Base-by-base conservation (phyloP, 805 yeast species). In the Cyberlindnera galapagoensis region DNA sequence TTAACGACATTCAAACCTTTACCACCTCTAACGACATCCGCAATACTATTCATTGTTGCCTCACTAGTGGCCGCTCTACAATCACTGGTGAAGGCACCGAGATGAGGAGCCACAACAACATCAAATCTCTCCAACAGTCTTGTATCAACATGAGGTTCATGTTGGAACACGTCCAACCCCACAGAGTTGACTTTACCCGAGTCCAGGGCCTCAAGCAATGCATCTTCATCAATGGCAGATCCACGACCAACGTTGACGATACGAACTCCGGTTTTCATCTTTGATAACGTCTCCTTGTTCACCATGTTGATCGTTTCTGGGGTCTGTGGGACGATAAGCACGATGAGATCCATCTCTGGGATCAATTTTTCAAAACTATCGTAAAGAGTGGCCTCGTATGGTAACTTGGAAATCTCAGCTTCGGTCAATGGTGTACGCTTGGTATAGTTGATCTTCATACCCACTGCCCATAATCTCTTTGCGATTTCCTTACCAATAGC, bases 211-310 rank as follows among this genome's bases (percentile, higher is more conserved):
- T 57, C 62, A 8, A 80, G 59, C 31, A 82, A 52, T 3, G 74
- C 86, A 10, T 68, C 62, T 43, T 78, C 84, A 44, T 80, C 74
- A 34, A 82, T 65, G 21, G 80, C 69, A 7, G 67, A 45, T 2
- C 92, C 94, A 38, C 94, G 63, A 3, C 92, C 90, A 24, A 82
- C 75, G 48, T 82, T 82, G 28, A 82, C 74, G 18, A 82, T 58
- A 33, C 81, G 62, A 12, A 76, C 65, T 3, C 80, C 77, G 29
- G 63, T 58, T 26, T 67, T 63, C 36, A 80, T 60, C 30, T 60
- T 44, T 5, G 54, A 51, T 18, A 82, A 62, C 1, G 76, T 52
- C 2, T 62, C 46, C 21, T 49, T 54, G 47, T 78, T 71, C 38
- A 81, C 54, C 42, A 80, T 47, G 45, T 76, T 67, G 9, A 59